Evolutionary conservation across 139 green algal species (phyloP).

Genomic region (Micractinium conductrix): DNA sequence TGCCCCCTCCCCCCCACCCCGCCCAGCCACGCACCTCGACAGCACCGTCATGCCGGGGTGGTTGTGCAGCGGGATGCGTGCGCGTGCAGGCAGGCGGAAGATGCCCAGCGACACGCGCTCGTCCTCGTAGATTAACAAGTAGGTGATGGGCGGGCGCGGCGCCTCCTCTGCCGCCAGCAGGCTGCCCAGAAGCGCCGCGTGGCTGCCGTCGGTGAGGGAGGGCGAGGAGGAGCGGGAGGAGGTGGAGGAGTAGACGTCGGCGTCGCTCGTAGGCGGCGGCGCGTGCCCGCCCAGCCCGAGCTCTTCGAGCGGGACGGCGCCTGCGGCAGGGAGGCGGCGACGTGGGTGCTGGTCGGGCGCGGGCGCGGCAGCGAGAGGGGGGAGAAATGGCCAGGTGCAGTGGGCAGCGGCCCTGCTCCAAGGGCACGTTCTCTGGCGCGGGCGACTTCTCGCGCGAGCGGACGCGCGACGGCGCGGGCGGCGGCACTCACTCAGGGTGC

Average conservation of each 20-base stretch:
- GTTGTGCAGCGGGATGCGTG: constrained; percentile 89
- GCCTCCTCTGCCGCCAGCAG: not conserved
- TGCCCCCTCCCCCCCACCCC: not conserved
- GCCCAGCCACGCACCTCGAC: constrained; percentile 49
- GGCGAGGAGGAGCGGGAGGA: constrained; percentile 10
- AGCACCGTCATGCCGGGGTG: constrained; percentile 84
- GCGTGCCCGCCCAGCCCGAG: constrained; percentile 30
- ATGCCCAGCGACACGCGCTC: constrained; percentile 81
- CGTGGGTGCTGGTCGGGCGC: not conserved
- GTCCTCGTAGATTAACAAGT: constrained; percentile 89
- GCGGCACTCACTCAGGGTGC: constrained; percentile 36
- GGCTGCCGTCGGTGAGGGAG: not conserved
- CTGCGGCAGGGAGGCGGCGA: not conserved
- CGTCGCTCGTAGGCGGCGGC: not conserved
- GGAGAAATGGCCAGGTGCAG: no score
- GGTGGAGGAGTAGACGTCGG: not conserved
- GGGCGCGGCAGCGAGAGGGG: not conserved
- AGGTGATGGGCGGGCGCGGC: constrained; percentile 70
- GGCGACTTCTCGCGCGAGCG: no score
- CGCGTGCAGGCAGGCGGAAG: constrained; percentile 78
- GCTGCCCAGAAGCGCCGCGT: constrained; percentile 3
- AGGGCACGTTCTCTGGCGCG: no score
- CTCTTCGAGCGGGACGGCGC: constrained; percentile 37
- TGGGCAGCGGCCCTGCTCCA: no score
- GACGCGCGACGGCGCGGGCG: not conserved